Evolutionary conservation across 164 flowering plant genomes (phyloP).

Genomic region (Magnolia sinica): DNA sequence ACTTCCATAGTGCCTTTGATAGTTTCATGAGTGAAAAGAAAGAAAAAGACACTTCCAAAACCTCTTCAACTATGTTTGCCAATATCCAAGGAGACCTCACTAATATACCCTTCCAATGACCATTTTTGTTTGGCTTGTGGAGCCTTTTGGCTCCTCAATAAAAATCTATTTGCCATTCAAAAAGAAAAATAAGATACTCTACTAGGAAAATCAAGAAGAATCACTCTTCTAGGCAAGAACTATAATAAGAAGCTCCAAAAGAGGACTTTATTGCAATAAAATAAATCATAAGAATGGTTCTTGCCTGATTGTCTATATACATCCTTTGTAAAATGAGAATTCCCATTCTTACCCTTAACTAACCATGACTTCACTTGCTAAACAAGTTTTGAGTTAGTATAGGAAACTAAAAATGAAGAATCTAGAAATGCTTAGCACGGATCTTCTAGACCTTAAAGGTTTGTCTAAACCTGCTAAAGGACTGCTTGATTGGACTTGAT

Average conservation of each 20-base stretch:
- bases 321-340: too few relatives aligned
- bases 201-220: too few relatives aligned
- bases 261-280: not conserved
- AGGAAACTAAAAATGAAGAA: too few relatives aligned
- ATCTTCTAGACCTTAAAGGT: not conserved
- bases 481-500: not conserved
- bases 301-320: not conserved
- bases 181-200: too few relatives aligned
- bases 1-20: too few relatives aligned
- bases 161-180: not conserved
- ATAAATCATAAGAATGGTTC: not conserved
- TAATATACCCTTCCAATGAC: too few relatives aligned
- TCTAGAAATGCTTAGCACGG: not conserved
- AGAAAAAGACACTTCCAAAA: too few relatives aligned
- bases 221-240: not conserved
- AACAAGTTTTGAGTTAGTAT: not conserved
- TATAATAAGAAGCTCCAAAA: too few relatives aligned
- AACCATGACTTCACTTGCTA: not conserved
- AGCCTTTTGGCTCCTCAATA: not conserved
- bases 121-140: too few relatives aligned
- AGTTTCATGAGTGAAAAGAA: too few relatives aligned
- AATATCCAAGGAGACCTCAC: too few relatives aligned
- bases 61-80: too few relatives aligned
- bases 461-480: not conserved
- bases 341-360: not conserved